These are phyloP conservation scores for Verbascum thapsus DNA, from an alignment of 257 asterid species.

Conservation along the genomic window DNA sequence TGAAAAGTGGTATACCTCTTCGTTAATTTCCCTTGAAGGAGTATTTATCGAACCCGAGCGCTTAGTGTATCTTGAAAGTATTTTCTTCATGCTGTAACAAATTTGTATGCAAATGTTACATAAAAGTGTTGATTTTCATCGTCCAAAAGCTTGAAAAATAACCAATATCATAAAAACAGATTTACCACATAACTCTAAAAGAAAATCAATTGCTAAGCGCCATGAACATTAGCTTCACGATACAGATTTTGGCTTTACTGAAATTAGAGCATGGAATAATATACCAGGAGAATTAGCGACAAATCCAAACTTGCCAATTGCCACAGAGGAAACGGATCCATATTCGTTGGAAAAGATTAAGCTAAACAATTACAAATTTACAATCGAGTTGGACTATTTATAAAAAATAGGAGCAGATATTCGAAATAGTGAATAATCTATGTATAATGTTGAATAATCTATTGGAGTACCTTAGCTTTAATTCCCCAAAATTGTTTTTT, in stretches of 20 bases:
- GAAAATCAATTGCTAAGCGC: too few species aligned
- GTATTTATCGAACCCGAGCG: conserved; percentile 23
- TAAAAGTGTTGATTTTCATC: too few species aligned
- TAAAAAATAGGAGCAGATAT: conserved; percentile 21
- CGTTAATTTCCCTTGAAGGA: conserved; percentile 29
- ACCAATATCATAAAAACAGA: background rate
- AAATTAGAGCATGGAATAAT: background rate
- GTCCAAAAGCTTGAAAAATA: too few species aligned
- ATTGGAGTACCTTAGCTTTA: background rate
- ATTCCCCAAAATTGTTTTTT: background rate
- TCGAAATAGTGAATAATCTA: background rate
- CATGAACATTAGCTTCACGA: too few species aligned
- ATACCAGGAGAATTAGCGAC: background rate
- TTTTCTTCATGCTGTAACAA: conserved; percentile 57
- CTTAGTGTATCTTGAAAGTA: conserved; percentile 38
- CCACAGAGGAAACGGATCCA: background rate
- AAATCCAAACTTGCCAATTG: background rate
- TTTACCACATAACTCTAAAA: background rate
- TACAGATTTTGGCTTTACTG: too few species aligned
- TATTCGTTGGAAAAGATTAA: background rate
- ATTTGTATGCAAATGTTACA: conserved; percentile 4
- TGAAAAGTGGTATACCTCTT: conserved; percentile 44
- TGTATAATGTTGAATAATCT: background rate
- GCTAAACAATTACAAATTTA: background rate
- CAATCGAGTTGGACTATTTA: background rate